Evolutionary conservation across 2,329 filamentous ascomycete species (phyloP), one percentile per base, ranked within the genome.

Genomic region (Microdochium paspali): DNA sequence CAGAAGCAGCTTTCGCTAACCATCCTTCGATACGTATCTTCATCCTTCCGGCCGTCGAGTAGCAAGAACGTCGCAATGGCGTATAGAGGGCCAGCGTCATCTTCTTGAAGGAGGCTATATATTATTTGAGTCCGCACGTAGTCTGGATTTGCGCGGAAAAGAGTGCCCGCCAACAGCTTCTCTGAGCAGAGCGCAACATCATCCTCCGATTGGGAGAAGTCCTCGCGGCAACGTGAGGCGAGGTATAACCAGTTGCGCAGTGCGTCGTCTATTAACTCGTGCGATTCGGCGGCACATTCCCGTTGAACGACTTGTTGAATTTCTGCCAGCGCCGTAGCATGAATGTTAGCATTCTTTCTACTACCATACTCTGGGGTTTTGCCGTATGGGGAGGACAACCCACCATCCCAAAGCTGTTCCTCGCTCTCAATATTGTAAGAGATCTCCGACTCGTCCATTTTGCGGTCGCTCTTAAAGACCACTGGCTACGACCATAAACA

Each of bases 111-210:
- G 46, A 98, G 73, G 63, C 89, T 90, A 66, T 95, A 90, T 54
- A 97, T 82, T 59, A 98, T 89, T 69, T 97, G 93, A 42, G 81
- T 86, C 53, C 91, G 87, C 52, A 97, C 87, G 67, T 98, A 97
- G 49, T 89, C 84, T 55, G 80, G 78, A 64, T 96, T 84, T 13
- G 74, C 67, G 24, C 69, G 67, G 65, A 94, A 98, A 42, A 97
- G 72, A 18, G 71, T 69, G 62, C 90, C 90, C 46, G 84, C 74
- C 49, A 94, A 73, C 31, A 98, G 77, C 63, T 81, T 81, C 64
- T 87, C 85, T 50, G 86, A 85, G 70, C 90, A 97, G 57, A 75
- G 80, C 23, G 83, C 82, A 49, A 95, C 74, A 58, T 94, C 87
- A 60, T 90, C 82, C 56, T 94, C 87, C 56, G 81, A 83, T 49